phyloP scores from a whole-genome alignment of 2,329 filamentous ascomycete species.

The Claviceps digitariae region DNA sequence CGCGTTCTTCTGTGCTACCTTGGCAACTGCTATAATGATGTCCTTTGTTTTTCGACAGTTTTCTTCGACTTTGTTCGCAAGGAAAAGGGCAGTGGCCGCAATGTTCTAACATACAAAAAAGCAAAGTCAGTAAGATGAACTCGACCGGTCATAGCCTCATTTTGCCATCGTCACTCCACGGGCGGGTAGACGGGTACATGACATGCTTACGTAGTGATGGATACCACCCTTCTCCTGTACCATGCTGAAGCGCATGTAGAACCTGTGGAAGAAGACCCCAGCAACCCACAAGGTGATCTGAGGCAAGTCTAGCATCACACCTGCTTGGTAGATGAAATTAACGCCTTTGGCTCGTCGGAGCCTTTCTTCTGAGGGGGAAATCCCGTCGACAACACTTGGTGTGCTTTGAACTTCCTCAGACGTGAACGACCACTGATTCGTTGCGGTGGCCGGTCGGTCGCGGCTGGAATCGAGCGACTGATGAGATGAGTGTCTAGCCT shows the following conservation, averaged over 20 bases:
- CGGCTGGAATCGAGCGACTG: constrained; percentile 26
- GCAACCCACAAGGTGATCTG: constrained; percentile 88
- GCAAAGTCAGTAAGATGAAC: background rate
- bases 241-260: constrained; percentile 83
- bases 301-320: constrained; percentile 80
- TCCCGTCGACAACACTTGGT: constrained; percentile 73
- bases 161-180: background rate
- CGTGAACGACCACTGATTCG: constrained; percentile 78
- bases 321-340: constrained; percentile 92
- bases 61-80: constrained; percentile 95
- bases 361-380: constrained; percentile 64
- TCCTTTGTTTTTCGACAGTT: constrained; percentile 94
- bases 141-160: background rate
- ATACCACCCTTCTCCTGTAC: constrained; percentile 61
- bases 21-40: constrained; percentile 82
- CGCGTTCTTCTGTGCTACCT: constrained; percentile 88
- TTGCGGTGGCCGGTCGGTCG: constrained; percentile 21
- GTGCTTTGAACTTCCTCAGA: constrained; percentile 69
- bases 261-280: constrained; percentile 88
- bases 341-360: constrained; percentile 77
- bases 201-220: constrained; percentile 70
- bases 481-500: constrained; percentile 29
- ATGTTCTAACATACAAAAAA: constrained; percentile 43
- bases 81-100: constrained; percentile 79
- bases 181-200: background rate